Evolutionary conservation across 768 basidiomycete species (phyloP), one percentile per base, ranked within the genome.

Genomic region (Russula emetica): DNA sequence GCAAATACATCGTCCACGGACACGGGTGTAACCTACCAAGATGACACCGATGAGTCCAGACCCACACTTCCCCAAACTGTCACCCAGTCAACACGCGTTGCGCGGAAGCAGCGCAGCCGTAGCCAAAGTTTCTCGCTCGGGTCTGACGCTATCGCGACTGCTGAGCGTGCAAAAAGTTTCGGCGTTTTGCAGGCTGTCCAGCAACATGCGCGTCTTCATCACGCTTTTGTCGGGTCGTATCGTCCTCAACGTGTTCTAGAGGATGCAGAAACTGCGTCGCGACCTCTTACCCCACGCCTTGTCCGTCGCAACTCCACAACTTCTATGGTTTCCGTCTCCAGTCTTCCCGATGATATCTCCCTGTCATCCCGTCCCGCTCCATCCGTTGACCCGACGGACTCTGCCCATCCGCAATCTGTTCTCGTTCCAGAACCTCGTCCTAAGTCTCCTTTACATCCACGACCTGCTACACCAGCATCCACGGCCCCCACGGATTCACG

Each of bases 121-220:
- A 87, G 86, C 60, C 82, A 80, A 66, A 88, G 86, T 69, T 75
- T 88, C 2, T 83, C 85, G 1, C 72, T 83, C 62, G 76, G 79
- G 8, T 67, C 74, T 9, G 75, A 76, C 51, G 80, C 75, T 36
- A 75, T 76, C 32, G 70, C 55, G n/a, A 80, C 82, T 55, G 75
- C 62, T 67, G 52, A 76, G 66, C 53, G 80, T 73, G 71, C 79
- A 71, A 51, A 75, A 0, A 69, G 67, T 14, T 66, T 83, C n/a
- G 78, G 84, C 34, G 85, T 90, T 13, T 71, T 91, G 45, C 78
- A 83, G 65, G 81, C 83, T 1, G 82, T 90, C 5, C 84, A 87
- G 66, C 74, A 83, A 9, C 86, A 88, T 67, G 79, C 84, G 13
- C 82, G 85, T 13, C 79, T 83, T 13, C 79, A 78, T 1, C 89